These are phyloP conservation scores for Phyllosticta capitalensis DNA, from an alignment of 2,329 filamentous ascomycete genomes.

Conservation along the genomic window DNA sequence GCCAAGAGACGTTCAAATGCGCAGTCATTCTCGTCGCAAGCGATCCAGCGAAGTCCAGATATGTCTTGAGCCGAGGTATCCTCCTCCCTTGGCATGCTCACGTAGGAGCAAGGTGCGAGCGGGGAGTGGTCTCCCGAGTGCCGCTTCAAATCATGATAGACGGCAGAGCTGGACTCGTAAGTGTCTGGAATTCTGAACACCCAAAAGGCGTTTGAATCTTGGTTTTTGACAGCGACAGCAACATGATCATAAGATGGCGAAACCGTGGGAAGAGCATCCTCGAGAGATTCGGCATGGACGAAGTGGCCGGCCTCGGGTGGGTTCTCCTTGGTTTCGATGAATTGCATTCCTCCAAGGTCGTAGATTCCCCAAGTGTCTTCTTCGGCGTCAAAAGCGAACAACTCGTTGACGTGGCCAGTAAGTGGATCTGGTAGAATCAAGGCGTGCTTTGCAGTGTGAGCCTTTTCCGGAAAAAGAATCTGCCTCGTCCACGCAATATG, in stretches of 20 bases:
- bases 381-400: slow-evolving; percentile 32
- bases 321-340: slow-evolving; percentile 30
- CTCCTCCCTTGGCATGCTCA: slow-evolving; percentile 25
- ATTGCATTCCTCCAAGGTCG: slow-evolving; percentile 28
- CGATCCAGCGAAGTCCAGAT: slow-evolving; percentile 26
- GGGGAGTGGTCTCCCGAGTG: slow-evolving; percentile 19
- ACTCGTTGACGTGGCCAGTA: slow-evolving; percentile 29
- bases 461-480: slow-evolving; percentile 32
- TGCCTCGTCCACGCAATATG: slow-evolving; percentile 30
- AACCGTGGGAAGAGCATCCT: slow-evolving; percentile 32
- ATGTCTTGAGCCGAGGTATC: slow-evolving; percentile 27
- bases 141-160: slow-evolving; percentile 20
- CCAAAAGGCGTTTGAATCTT: slow-evolving; percentile 30
- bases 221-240: slow-evolving; percentile 29
- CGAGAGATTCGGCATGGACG: slow-evolving; percentile 29
- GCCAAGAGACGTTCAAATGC: slow-evolving; percentile 27
- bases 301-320: slow-evolving; percentile 28
- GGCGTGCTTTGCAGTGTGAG: slow-evolving; percentile 29
- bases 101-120: slow-evolving; percentile 29
- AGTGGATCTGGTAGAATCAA: slow-evolving; percentile 29
- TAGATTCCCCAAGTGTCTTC: slow-evolving; percentile 33
- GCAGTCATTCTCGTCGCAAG: slow-evolving; percentile 1
- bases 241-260: slow-evolving; percentile 29
- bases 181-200: slow-evolving; percentile 27
- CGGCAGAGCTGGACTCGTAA: slow-evolving; percentile 16